These are phyloP conservation scores for Lachnellula subtilissima DNA, from an alignment of 2,329 filamentous ascomycete genomes.

Conservation along the genomic window DNA sequence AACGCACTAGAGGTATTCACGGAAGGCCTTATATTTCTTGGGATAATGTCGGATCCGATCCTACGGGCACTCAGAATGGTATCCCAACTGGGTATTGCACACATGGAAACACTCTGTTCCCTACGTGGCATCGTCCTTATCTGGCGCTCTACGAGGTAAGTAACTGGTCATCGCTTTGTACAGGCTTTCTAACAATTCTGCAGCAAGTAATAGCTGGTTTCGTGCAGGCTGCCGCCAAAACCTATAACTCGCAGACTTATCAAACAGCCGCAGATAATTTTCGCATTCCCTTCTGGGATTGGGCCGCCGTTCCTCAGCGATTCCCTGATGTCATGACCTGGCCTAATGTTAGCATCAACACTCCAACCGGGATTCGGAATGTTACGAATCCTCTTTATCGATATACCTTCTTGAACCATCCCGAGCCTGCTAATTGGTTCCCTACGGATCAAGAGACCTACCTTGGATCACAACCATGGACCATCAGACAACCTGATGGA, in stretches of 20 bases:
- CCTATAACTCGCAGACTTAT: constrained; percentile 34
- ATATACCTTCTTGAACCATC: constrained; percentile 40
- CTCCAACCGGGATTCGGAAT: constrained; percentile 1
- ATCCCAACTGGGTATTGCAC: constrained; percentile 53
- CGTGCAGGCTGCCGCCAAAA: constrained; percentile 39
- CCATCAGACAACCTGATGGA: background rate
- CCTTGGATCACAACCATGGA: background rate
- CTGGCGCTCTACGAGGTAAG: constrained; percentile 48
- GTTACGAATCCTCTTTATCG: constrained; percentile 47
- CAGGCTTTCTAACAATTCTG: background rate
- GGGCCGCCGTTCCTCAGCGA: constrained; percentile 39
- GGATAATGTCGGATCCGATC: constrained; percentile 5
- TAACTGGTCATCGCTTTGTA: background rate
- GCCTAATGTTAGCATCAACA: constrained; percentile 28
- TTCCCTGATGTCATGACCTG: constrained; percentile 34
- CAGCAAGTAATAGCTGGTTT: constrained; percentile 47
- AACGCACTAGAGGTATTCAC: constrained; percentile 9
- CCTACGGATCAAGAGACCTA: constrained; percentile 17
- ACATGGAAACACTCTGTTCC: constrained; percentile 59
- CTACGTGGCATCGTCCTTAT: constrained; percentile 51
- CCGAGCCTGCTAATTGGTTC: constrained; percentile 32
- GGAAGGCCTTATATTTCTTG: constrained; percentile 10
- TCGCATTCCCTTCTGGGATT: constrained; percentile 44
- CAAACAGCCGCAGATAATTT: constrained; percentile 34
- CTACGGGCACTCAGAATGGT: background rate